phyloP scores from a whole-genome alignment of 2,329 filamentous ascomycete genomes.

The Pezicula neosporulosa region DNA sequence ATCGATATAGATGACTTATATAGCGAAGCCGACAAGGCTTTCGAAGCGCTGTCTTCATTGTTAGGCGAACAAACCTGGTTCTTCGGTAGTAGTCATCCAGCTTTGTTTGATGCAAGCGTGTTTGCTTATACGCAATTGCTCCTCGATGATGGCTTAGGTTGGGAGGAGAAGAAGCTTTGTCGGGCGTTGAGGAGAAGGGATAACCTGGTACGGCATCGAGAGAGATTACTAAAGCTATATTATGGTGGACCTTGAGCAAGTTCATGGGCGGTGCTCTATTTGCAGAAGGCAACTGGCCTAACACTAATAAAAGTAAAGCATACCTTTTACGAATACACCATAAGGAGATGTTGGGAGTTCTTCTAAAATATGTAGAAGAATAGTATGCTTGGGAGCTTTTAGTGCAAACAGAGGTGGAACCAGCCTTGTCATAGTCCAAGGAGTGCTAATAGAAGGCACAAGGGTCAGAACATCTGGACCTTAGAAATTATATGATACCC shows the following conservation, averaged over 20 bases:
- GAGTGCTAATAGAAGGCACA: no score
- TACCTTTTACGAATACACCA: no score
- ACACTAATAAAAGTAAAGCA: no score
- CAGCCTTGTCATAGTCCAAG: no score
- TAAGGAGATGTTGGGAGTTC: no score
- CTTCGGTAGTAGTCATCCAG: conserved; percentile 51
- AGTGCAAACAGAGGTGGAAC: no score
- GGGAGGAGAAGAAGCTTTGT: conserved; percentile 60
- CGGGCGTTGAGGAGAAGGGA: conserved; percentile 52
- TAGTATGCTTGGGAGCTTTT: no score
- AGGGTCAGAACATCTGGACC: no score
- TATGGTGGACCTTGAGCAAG: conserved; percentile 19
- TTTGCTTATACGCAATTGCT: conserved; percentile 88
- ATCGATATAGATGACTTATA: conserved; percentile 56
- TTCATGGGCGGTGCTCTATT: no score
- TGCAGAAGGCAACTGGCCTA: no score
- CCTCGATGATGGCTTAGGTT: conserved; percentile 54
- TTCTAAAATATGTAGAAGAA: no score
- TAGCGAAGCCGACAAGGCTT: conserved; percentile 57
- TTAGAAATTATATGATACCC: no score
- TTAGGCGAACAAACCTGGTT: conserved; percentile 59
- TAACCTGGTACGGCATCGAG: conserved; percentile 63
- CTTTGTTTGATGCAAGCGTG: conserved; percentile 80
- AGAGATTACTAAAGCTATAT: conserved; percentile 45
- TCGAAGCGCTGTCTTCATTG: conserved; percentile 56